Evolutionary conservation across 83 land plant genomes (phyloP), one percentile per base, ranked within the genome.

Genomic region (Larix sibirica): DNA sequence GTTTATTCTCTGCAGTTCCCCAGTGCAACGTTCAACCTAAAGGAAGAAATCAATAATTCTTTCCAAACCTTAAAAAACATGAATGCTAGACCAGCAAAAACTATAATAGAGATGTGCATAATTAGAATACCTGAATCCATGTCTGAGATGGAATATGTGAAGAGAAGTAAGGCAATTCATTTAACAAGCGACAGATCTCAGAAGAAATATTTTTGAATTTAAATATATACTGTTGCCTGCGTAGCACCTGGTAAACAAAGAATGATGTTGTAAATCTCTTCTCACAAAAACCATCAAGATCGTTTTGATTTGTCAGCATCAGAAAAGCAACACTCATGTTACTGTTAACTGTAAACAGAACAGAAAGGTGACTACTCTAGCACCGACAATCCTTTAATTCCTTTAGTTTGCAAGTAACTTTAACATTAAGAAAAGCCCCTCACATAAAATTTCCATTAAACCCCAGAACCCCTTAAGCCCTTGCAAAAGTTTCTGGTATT

Each of bases 21-120:
- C 79, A 50, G 79, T 33, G 28, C 79, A 76, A 76, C 33, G 24
- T 26, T 76, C 79, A 76, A 76, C 79, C 79, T 76, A 54, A 60
- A 59, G 50, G 10, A 59, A 76, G 10, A 24, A 20, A 8, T 73
- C 0, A 12, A 59, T 21, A 33, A 76, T 54, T 54, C 28, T 50
- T 54, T 76, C 18, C 61, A 54, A 8, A 8, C 6, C 61, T 50
- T 60, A 24, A 50, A 76, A 58, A 76, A 75, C 79, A 75, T 75
- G 4, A 31, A 50, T 76, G 23, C 26, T 76, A 76, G 56, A 76
- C 24, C 26, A 75, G 28, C 23, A 73, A 44, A 16, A 74, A 24
- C 17, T 20, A 76, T 76, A 76, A 76, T 18, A 50, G 4, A 50
- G 17, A 23, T 31, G 26, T 76, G 61, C 26, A 31, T 10, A 50